Base-by-base conservation (phyloP, 257 asterid genomes). In the Nicotiana knightiana region DNA sequence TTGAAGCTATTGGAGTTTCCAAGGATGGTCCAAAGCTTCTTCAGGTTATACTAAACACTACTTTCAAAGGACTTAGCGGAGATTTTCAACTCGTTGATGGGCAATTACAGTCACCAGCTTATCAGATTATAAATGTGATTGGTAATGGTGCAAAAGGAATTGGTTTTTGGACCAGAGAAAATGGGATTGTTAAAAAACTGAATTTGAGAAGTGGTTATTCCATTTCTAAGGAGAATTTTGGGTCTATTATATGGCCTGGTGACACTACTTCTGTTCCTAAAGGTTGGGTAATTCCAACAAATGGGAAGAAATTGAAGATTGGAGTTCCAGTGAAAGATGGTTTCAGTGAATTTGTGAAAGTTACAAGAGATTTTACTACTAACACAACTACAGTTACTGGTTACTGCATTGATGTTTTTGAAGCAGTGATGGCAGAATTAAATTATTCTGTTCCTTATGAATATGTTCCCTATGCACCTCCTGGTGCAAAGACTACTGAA, bases 241-340 rank as follows among this genome's bases (percentile, higher is more conserved):
- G 86, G 28, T 68, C 91, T 12, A 86, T 88, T 7, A 85, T 87
- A 53, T 91, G 93, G 92, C 93, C 92, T 39, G 48, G 48, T 39
- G 48, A 39, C 48, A 6, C 48, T 39, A 6, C 10, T 1, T 39
- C 48, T 39, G 51, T 81, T 3, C 93, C 92, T 0, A 91, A 82
- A 79, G 95, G 93, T 5, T 91, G 93, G 93, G 91, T 79, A 6
- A 55, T 87, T 15, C 92, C 94, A 18, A 85, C 91, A 24, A 81
- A 84, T 16, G 90, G 88, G 10, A 39, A 39, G 10, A 39, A 39
- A 39, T 7, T 39, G 48, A 39, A 1, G 10, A 39, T 39, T 39
- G 48, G 48, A 39, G 48, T 39, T 39, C 48, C 48, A 6, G 43
- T 37, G 43, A 37, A 37, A 1, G 43, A 37, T 37, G 43, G 43